phyloP scores from a whole-genome alignment of 2,329 filamentous ascomycete species.

The Xylaria sp. region DNA sequence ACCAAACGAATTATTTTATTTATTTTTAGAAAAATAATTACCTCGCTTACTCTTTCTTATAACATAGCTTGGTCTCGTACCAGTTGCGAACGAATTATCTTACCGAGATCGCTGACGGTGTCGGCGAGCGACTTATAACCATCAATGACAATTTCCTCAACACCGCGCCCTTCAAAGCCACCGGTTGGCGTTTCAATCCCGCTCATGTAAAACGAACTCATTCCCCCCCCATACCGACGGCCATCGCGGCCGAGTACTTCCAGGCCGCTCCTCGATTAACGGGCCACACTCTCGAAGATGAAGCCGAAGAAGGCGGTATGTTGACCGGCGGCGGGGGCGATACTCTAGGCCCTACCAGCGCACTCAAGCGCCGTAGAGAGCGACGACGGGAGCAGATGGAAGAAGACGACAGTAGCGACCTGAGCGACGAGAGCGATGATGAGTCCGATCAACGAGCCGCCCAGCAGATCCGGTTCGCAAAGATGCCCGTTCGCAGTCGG shows the following conservation, averaged over 20 bases:
- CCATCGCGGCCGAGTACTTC: slow-evolving; percentile 85
- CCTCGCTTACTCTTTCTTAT: slow-evolving; percentile 33
- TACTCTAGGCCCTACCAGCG: slow-evolving; percentile 74
- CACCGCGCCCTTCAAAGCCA: slow-evolving; percentile 82
- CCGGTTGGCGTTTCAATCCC: slow-evolving; percentile 80
- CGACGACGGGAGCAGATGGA: slow-evolving; percentile 78
- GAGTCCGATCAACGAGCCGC: slow-evolving; percentile 78
- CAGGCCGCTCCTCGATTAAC: slow-evolving; percentile 72
- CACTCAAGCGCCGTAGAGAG: slow-evolving; percentile 71
- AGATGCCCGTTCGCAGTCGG: slow-evolving; percentile 89
- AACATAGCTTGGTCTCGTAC: slow-evolving; percentile 78
- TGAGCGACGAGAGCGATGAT: slow-evolving; percentile 86
- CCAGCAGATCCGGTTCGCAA: slow-evolving; percentile 94
- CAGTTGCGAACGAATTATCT: slow-evolving; percentile 85
- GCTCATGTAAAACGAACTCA: slow-evolving; percentile 84
- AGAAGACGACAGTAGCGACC: slow-evolving; percentile 85
- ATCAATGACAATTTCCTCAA: slow-evolving; percentile 83
- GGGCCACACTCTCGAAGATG: slow-evolving; percentile 74
- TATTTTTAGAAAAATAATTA: no score
- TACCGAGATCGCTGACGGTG: slow-evolving; percentile 81
- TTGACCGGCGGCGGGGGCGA: slow-evolving; percentile 75
- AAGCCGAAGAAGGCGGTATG: slow-evolving; percentile 78
- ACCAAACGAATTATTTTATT: neutral
- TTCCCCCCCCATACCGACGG: slow-evolving; percentile 86
- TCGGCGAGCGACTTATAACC: slow-evolving; percentile 84